These are phyloP conservation scores for Fusarium domesticum DNA, from an alignment of 2,329 filamentous ascomycete genomes.

Conservation along the genomic window DNA sequence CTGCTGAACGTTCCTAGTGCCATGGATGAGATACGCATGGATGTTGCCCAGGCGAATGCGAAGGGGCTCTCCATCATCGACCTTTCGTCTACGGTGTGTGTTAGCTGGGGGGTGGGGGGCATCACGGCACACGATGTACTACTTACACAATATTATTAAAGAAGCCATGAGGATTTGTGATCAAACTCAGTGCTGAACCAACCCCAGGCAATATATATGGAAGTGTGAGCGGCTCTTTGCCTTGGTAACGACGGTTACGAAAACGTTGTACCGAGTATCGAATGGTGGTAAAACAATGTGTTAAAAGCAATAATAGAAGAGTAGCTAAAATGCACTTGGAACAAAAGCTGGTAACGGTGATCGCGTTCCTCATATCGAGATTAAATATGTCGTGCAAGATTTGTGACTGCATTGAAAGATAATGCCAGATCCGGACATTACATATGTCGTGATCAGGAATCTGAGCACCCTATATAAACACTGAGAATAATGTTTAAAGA, in stretches of 20 bases:
- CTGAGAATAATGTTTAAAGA: too few relatives aligned
- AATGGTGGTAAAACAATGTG: slow-evolving; percentile 16
- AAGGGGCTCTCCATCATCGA: slow-evolving; percentile 16
- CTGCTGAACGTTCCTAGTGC: slow-evolving; percentile 19
- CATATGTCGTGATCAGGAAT: not conserved
- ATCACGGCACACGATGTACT: not conserved
- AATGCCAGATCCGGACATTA: not conserved
- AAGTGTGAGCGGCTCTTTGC: slow-evolving; percentile 18
- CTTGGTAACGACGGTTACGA: slow-evolving; percentile 12
- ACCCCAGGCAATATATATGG: slow-evolving; percentile 16
- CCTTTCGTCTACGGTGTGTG: slow-evolving; percentile 1
- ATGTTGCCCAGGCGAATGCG: slow-evolving; percentile 19
- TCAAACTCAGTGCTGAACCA: slow-evolving; percentile 16
- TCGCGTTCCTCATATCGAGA: slow-evolving; percentile 5
- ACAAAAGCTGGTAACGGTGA: not conserved
- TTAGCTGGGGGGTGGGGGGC: not conserved
- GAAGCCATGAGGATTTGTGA: slow-evolving; percentile 22
- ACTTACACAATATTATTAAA: slow-evolving; percentile 17
- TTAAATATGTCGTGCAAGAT: slow-evolving; percentile 8
- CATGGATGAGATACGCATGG: slow-evolving; percentile 22
- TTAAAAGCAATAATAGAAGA: slow-evolving; percentile 12
- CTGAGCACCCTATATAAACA: too few relatives aligned
- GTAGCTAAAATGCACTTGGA: slow-evolving; percentile 2
- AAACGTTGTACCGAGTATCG: slow-evolving; percentile 14
- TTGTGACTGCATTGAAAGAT: slow-evolving; percentile 1